These are phyloP conservation scores for Globisporangium echinulatum DNA, from an alignment of 352 stramenopile species.

Conservation along the genomic window DNA sequence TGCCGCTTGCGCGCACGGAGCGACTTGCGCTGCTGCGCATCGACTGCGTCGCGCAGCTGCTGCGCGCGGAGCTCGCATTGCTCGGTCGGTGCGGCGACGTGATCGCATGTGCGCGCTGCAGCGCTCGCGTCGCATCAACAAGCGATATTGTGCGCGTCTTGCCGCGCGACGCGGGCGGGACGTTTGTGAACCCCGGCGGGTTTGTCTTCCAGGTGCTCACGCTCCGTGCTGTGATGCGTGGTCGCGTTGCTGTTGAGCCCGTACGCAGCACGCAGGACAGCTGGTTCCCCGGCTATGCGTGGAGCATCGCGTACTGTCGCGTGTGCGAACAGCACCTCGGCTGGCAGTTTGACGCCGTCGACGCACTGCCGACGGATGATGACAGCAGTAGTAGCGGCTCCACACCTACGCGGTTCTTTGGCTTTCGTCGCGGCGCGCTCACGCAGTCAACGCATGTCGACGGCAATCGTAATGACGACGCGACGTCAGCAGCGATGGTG, in stretches of 20 bases:
- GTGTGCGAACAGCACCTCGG: slow-evolving; percentile 65
- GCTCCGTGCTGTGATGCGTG: slow-evolving; percentile 38
- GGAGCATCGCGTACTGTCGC: slow-evolving; percentile 73
- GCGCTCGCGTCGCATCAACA: slow-evolving; percentile 55
- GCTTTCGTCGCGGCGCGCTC: slow-evolving; percentile 60
- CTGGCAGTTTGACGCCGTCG: slow-evolving; percentile 61
- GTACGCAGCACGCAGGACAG: slow-evolving; percentile 49
- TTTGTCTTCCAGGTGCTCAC: slow-evolving; percentile 81
- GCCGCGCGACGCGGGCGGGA: slow-evolving; percentile 45
- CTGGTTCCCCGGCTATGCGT: slow-evolving; percentile 78
- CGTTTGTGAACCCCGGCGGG: slow-evolving; percentile 77
- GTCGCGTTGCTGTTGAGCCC: slow-evolving; percentile 40
- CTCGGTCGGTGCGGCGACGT: slow-evolving; percentile 54
- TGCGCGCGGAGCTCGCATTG: slow-evolving; percentile 52
- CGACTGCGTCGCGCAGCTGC: slow-evolving; percentile 47
- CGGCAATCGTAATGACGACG: no score
- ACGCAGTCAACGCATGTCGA: slow-evolving; percentile 19
- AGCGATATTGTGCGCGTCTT: slow-evolving; percentile 78
- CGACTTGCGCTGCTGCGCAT: slow-evolving; percentile 56
- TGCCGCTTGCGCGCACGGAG: slow-evolving; percentile 52
- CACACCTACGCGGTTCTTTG: slow-evolving; percentile 46
- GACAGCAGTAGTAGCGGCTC: no score
- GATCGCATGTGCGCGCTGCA: slow-evolving; percentile 60
- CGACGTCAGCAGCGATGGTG: no score
- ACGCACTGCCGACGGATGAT: slow-evolving; percentile 8